phyloP scores from a whole-genome alignment of 2,329 filamentous ascomycete species.

The Arthrobotrys megalospora region DNA sequence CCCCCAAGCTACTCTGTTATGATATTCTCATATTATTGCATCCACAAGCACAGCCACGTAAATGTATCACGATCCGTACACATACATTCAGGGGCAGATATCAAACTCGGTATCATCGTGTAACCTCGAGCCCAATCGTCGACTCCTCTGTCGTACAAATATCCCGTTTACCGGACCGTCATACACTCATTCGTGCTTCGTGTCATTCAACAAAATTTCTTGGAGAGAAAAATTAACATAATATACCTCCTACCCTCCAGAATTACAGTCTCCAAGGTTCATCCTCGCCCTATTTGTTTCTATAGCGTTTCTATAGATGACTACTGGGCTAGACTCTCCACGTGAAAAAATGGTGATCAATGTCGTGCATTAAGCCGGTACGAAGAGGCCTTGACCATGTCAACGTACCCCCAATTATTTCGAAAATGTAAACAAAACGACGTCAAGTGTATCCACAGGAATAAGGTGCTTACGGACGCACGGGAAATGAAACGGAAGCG shows the following conservation, averaged over 20 bases:
- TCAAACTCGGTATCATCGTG: constrained; percentile 11
- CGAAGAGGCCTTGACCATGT: constrained; percentile 22
- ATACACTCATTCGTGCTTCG: neutral
- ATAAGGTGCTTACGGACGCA: constrained; percentile 18
- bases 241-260: constrained; percentile 1
- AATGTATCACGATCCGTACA: neutral
- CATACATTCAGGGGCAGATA: neutral
- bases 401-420: neutral
- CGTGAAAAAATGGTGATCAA: constrained; percentile 21
- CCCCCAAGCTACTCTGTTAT: neutral
- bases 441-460: constrained; percentile 12
- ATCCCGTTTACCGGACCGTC: constrained; percentile 6
- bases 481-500: constrained; percentile 55
- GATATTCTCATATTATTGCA: neutral
- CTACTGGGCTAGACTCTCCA: neutral
- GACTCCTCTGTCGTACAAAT: neutral
- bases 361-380: constrained; percentile 31
- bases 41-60: neutral
- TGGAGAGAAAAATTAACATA: neutral
- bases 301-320: constrained; percentile 4
- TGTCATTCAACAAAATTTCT: neutral
- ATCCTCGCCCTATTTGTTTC: constrained; percentile 2
- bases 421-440: constrained; percentile 24
- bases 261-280: constrained; percentile 15
- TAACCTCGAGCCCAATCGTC: constrained; percentile 2